These are phyloP conservation scores for Malassezia equina DNA, from an alignment of 1,284 basidiomycete genomes.

Conservation along the genomic window DNA sequence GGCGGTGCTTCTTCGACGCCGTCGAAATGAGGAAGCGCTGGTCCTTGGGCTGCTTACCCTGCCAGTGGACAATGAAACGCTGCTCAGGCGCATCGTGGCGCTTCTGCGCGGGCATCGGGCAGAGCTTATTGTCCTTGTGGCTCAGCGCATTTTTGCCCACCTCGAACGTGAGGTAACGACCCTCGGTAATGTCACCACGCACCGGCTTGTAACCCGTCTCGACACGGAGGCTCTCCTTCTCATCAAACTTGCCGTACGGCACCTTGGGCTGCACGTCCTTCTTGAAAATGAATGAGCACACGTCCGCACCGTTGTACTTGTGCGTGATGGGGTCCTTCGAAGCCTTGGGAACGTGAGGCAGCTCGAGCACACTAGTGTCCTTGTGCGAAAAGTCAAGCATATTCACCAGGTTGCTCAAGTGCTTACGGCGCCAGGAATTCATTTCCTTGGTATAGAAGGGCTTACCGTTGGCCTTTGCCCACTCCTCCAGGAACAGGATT, in stretches of 20 bases:
- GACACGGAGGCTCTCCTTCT: constrained; percentile 11
- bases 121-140: neutral
- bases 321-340: constrained; percentile 18
- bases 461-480: constrained; percentile 31
- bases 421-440: constrained; percentile 28
- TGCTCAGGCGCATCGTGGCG: constrained; percentile 2
- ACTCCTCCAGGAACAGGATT: constrained; percentile 36
- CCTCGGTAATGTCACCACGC: constrained; percentile 30
- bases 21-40: constrained; percentile 14
- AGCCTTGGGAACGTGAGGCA: constrained; percentile 15
- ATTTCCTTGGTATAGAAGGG: constrained; percentile 24
- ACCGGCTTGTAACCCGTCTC: constrained; percentile 29
- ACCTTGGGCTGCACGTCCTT: constrained; percentile 11
- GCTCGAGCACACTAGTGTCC: constrained; percentile 15
- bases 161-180: constrained; percentile 31
- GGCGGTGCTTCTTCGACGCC: neutral
- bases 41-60: constrained; percentile 8
- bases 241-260: constrained; percentile 9
- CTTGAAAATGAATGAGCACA: neutral
- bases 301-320: constrained; percentile 21
- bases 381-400: constrained; percentile 32
- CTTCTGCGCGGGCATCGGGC: neutral
- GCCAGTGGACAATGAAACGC: constrained; percentile 17
- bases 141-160: constrained; percentile 18
- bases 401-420: constrained; percentile 30